Percentiles rank a stretch among this genome's conserved stretches.
Conservation (phyloP, 2,329 filamentous ascomycete genomes). For the Exophiala bonariae region DNA sequence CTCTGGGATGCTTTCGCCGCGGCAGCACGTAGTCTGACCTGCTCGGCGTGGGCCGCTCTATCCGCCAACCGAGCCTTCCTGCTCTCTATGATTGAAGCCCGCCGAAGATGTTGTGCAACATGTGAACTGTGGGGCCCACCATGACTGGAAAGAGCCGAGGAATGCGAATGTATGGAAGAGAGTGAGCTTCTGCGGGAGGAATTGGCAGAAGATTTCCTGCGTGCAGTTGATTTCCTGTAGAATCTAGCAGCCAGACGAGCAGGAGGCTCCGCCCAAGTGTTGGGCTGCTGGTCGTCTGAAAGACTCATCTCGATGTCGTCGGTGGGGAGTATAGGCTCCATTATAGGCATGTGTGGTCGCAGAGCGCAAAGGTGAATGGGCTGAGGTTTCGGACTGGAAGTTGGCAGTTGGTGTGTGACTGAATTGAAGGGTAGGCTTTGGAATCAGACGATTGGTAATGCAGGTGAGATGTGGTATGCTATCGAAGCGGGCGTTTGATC, state of each 20-base stretch:
- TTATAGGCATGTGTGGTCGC: neutral
- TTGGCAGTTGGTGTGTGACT: too few relatives aligned
- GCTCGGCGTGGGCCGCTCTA: conserved; percentile 64
- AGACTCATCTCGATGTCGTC: conserved; percentile 44
- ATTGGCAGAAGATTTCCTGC: conserved; percentile 60
- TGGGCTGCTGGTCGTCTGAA: conserved; percentile 35
- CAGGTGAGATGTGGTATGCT: too few relatives aligned
- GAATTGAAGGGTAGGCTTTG: too few relatives aligned
- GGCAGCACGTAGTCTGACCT: conserved; percentile 63
- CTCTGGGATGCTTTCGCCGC: conserved; percentile 61
- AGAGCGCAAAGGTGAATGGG: neutral
- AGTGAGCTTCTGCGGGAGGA: conserved; percentile 66
- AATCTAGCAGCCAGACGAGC: conserved; percentile 65
- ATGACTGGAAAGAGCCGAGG: conserved; percentile 52
- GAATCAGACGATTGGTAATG: too few relatives aligned
- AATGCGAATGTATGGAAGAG: conserved; percentile 61
- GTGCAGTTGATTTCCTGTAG: conserved; percentile 53
- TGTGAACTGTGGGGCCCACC: conserved; percentile 57
- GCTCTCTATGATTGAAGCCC: conserved; percentile 64
- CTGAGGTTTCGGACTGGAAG: too few relatives aligned
- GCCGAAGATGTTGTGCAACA: conserved; percentile 64
- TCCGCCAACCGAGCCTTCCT: conserved; percentile 65
- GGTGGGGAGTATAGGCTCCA: conserved; percentile 16
- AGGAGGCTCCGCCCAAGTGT: conserved; percentile 50
- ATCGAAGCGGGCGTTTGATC: too few relatives aligned